Evolutionary conservation across 805 yeast species (phyloP).

Genomic region (Spathaspora girioi): DNA sequence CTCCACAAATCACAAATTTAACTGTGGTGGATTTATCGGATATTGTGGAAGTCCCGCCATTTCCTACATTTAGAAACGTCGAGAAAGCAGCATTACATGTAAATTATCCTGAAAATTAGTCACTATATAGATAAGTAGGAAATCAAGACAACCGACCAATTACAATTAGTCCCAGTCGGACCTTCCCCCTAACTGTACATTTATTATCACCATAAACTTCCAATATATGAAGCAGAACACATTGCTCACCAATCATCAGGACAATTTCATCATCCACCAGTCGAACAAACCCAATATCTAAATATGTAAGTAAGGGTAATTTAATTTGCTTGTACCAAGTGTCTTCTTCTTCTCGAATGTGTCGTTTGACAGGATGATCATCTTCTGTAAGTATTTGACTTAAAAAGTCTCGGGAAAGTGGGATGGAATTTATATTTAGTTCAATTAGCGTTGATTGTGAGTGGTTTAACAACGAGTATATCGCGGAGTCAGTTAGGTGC

Average conservation of each 20-base stretch:
- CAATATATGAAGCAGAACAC: slow-evolving; percentile 59
- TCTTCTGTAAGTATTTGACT: slow-evolving; percentile 41
- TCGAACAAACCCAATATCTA: slow-evolving; percentile 80
- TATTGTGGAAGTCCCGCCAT: slow-evolving; percentile 20
- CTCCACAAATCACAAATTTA: slow-evolving; percentile 33
- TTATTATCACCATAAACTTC: slow-evolving; percentile 81
- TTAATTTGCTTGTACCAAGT: slow-evolving; percentile 15
- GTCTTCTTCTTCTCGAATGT: slow-evolving; percentile 1
- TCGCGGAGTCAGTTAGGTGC: slow-evolving; percentile 58
- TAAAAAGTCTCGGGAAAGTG: slow-evolving; percentile 51
- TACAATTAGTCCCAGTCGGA: slow-evolving; percentile 53
- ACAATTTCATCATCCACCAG: slow-evolving; percentile 67
- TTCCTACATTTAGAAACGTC: slow-evolving; percentile 61
- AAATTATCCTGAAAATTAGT: slow-evolving; percentile 43
- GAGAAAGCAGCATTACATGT: slow-evolving; percentile 54
- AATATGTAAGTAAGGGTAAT: slow-evolving; percentile 59
- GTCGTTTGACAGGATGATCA: slow-evolving; percentile 11
- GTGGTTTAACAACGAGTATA: slow-evolving; percentile 59
- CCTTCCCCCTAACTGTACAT: slow-evolving; percentile 53
- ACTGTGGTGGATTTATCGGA: slow-evolving; percentile 18
- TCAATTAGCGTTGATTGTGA: slow-evolving; percentile 64
- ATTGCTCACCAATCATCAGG: slow-evolving; percentile 52
- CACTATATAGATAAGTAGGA: too few species aligned
- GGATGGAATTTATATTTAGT: slow-evolving; percentile 71
- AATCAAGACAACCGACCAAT: slow-evolving; percentile 80